Conservation (phyloP, 2,329 filamentous ascomycete species). For the Sporothrix globosa region DNA sequence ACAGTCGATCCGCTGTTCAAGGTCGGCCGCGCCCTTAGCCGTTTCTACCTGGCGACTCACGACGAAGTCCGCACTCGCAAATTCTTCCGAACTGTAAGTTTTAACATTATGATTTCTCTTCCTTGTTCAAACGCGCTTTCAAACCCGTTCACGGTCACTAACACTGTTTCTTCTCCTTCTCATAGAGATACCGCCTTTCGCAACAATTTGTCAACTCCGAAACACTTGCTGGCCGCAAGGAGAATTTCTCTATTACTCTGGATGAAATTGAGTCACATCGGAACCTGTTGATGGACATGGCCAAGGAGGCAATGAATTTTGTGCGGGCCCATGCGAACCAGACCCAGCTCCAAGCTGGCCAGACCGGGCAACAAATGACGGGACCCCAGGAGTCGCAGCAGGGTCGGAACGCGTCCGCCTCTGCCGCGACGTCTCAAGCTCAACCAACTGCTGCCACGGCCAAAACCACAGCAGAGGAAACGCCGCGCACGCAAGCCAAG, state of each 20-base stretch:
- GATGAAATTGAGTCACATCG: constrained; percentile 56
- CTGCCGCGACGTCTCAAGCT: constrained; percentile 35
- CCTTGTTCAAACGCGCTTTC: neutral
- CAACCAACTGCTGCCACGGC: constrained; percentile 52
- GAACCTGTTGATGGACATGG: constrained; percentile 56
- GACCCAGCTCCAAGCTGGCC: constrained; percentile 35
- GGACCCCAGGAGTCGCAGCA: constrained; percentile 32
- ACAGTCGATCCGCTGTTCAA: constrained; percentile 50
- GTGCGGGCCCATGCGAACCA: constrained; percentile 28
- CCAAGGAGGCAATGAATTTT: constrained; percentile 46
- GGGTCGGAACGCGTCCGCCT: constrained; percentile 5
- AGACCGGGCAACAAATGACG: constrained; percentile 39
- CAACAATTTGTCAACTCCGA: constrained; percentile 59
- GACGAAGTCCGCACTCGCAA: constrained; percentile 56
- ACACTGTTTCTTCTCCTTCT: neutral
- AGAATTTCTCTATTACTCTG: constrained; percentile 56
- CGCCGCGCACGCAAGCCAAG: constrained; percentile 54
- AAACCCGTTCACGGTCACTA: neutral
- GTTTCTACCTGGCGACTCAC: constrained; percentile 43
- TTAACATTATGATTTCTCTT: constrained; percentile 30
- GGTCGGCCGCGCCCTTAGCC: constrained; percentile 50
- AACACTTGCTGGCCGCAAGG: constrained; percentile 50
- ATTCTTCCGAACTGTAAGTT: constrained; percentile 58
- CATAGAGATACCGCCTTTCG: constrained; percentile 56
- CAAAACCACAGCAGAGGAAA: constrained; percentile 49